Evolutionary conservation across 163 green algal genomes (phyloP), one percentile per base, ranked within the genome.

Genomic region (Picocystis sp.): DNA sequence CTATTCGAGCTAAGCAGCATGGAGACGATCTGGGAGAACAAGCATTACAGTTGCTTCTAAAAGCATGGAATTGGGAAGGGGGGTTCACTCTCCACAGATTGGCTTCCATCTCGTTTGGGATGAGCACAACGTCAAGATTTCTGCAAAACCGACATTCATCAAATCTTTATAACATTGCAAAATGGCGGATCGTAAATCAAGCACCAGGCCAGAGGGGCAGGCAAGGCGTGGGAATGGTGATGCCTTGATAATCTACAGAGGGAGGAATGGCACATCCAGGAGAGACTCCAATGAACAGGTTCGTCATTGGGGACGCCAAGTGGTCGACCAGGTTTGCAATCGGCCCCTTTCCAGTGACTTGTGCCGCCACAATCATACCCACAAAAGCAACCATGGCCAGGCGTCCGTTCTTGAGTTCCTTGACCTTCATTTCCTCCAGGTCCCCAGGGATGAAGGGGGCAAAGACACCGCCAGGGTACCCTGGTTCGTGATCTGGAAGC

Each of bases 331-430:
- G 17, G 11, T 24, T 21, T 35, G 25, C 22, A 19, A 47, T 22
- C 3, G 51, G 25, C 22, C 51, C 25, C 47, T 60, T 62, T 52
- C 64, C 67, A 3, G 59, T 63, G 10, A 70, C 50, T 56, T 74
- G 67, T 13, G 60, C 58, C 14, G 47, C 59, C 54, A 68, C 67
- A n/a, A 50, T 55, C 42, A 74, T 73, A 52, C 67, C 67, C 33
- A 69, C 41, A 41, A 64, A 67, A 8, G 67, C 75, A 0, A 89
- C 56, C 84, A 93, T 93, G 21, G 84, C 81, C 50, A 93, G 75
- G 50, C 84, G 72, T 35, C 69, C 84, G 67, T 94, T 94, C 78
- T 92, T 92, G 70, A 94, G 80, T 79, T 94, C 84, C 84, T 93
- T 93, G 2, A 75, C n/a, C 66, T 71, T 71, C 25, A 71, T 46